Base-by-base conservation (phyloP, 2,329 filamentous ascomycete species). In the Periconia digitata region DNA sequence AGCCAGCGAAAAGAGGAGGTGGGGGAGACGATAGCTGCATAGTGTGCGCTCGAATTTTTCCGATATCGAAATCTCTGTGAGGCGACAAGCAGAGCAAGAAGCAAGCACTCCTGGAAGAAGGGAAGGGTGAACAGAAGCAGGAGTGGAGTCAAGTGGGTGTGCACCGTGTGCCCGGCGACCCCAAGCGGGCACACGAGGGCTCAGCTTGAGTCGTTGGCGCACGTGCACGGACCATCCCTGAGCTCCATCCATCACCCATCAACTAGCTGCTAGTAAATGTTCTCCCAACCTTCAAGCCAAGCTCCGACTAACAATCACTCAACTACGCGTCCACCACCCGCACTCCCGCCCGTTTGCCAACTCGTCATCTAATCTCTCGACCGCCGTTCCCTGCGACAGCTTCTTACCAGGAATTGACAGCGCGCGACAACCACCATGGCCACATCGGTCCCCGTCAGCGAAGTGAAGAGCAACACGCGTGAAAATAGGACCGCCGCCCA, bases 401-500 rank as follows among this genome's bases (percentile, higher is more conserved):
- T 22, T 15, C 18, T 39, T 39, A 2, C 37, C 3, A 20, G 18
- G 15, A 24, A 41, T 27, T 27, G 22, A 41, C 17, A 16, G 39
- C 46, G 16, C 40, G 22, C 40, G 22, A 48, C 34, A 32, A 16
- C 46, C 35, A 60, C 47, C 47, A 70, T 69, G 65, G 69, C 69
- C 53, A 66, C 70, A 45, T 47, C 58, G 23, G 69, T 72, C 48
- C 69, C 69, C 12, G 70, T 72, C 62, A 95, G 89, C 78, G 91
- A 96, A 78, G 89, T 95, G 68, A 95, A 95, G 80, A 88, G 88
- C 78, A 92, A 90, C 76, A 85, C 86, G 78, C 91, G 94, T 79
- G 92, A 96, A 74, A 94, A 95, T 77, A 86, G 94, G 70, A 99
- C 94, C 40, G 92, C 94, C 53, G 89, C 92, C 62, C 94, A 99